phyloP scores from a whole-genome alignment of 2,329 filamentous ascomycete species.

The Colletotrichum costaricense region DNA sequence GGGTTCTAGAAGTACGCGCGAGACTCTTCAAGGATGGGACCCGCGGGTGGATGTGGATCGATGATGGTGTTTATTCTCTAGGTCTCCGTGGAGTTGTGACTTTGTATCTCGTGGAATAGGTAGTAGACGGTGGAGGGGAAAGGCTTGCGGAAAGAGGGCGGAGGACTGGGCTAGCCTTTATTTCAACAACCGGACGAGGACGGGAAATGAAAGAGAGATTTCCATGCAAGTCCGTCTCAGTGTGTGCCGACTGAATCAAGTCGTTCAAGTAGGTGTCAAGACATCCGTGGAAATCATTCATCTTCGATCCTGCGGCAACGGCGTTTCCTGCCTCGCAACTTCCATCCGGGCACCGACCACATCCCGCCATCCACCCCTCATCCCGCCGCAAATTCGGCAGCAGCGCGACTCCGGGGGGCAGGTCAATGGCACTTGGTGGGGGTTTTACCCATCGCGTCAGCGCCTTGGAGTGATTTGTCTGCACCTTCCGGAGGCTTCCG shows the following conservation, averaged over 20 bases:
- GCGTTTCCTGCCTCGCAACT: neutral
- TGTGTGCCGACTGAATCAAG: constrained; percentile 30
- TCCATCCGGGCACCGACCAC: neutral
- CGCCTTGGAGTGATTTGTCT: constrained; percentile 9
- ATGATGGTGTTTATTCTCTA: constrained; percentile 1
- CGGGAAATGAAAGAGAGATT: neutral
- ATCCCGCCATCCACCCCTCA: constrained; percentile 27
- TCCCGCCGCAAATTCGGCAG: constrained; percentile 22
- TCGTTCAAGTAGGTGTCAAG: neutral
- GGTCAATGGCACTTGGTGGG: constrained; percentile 19
- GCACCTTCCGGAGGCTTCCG: neutral
- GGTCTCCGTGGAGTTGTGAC: neutral
- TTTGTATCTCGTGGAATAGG: neutral
- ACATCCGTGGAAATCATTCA: neutral
- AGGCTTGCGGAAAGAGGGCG: neutral
- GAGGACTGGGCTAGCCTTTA: neutral
- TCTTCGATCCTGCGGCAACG: neutral
- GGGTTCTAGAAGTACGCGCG: neutral
- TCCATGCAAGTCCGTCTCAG: constrained; percentile 5
- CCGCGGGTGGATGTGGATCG: neutral
- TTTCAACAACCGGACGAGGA: neutral
- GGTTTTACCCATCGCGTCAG: constrained; percentile 23
- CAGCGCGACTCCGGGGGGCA: constrained; percentile 21
- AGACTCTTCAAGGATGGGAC: neutral
- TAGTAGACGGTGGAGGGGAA: neutral